Percentiles rank a stretch among this genome's conserved stretches.
Conservation (phyloP, 805 yeast species). For the Saturnispora zaruensis region DNA sequence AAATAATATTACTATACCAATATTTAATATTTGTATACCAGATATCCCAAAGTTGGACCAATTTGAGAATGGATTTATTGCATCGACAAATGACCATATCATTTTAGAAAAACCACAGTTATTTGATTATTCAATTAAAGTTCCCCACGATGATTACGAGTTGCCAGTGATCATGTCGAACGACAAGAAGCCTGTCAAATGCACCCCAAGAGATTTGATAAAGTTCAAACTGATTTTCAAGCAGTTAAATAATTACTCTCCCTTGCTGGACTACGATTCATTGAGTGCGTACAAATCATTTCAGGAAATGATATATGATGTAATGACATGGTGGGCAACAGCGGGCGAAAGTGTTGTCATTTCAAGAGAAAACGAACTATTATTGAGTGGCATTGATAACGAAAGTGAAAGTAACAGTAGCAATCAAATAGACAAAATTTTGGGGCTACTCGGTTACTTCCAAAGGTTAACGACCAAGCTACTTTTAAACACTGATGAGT, state of each 20-base stretch:
- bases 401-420: constrained; percentile 8
- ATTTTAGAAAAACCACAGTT: constrained; percentile 43
- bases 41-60: constrained; percentile 38
- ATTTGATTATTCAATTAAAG: constrained; percentile 38
- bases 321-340: constrained; percentile 84
- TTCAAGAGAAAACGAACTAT: constrained; percentile 32
- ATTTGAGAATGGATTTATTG: constrained; percentile 36
- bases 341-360: constrained; percentile 56
- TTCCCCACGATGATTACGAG: constrained; percentile 16
- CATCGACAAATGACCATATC: constrained; percentile 60
- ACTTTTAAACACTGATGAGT: constrained; percentile 31
- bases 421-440: constrained; percentile 21
- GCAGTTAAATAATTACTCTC: constrained; percentile 9
- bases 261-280: constrained; percentile 5
- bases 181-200: constrained; percentile 12
- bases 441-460: constrained; percentile 41
- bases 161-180: constrained; percentile 18
- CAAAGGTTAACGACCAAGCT: constrained; percentile 40
- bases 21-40: constrained; percentile 56
- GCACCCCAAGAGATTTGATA: constrained; percentile 33
- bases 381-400: constrained; percentile 18
- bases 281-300: constrained; percentile 16
- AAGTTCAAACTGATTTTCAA: constrained; percentile 27
- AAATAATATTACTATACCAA: constrained; percentile 36
- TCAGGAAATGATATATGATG: constrained; percentile 40